phyloP scores from a whole-genome alignment of 2,329 filamentous ascomycete species.

The Dactylonectria macrodidyma region DNA sequence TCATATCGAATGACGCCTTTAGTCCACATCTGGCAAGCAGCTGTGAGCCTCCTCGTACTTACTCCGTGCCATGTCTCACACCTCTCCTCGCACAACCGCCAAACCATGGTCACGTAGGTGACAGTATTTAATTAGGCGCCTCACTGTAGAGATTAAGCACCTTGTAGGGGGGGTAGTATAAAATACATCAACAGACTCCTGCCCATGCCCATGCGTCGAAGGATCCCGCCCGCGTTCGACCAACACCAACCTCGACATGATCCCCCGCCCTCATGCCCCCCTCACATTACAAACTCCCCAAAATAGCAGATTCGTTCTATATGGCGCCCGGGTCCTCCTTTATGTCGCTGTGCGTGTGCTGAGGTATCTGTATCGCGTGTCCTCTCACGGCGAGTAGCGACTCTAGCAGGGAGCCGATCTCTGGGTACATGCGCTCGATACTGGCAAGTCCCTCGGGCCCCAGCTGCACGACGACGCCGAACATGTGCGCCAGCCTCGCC shows the following conservation, averaged over 20 bases:
- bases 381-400: constrained; percentile 42
- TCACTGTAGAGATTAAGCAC: neutral
- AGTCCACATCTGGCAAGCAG: no score
- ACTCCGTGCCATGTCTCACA: no score
- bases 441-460: constrained; percentile 45
- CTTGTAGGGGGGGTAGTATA: neutral
- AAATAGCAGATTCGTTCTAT: constrained; percentile 7
- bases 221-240: neutral
- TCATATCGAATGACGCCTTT: no score
- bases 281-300: neutral
- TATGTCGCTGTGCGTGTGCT: constrained; percentile 30
- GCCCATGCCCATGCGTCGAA: neutral
- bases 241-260: neutral
- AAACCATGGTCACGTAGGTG: neutral
- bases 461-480: constrained; percentile 46
- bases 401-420: constrained; percentile 48
- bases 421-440: constrained; percentile 49
- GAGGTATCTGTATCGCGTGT: constrained; percentile 22
- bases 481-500: constrained; percentile 44
- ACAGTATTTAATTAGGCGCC: neutral
- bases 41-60: no score
- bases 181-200: neutral
- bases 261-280: neutral
- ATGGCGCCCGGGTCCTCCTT: constrained; percentile 22
- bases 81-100: no score